Percentiles rank a stretch among this genome's conserved stretches.
phyloP scores from a whole-genome alignment of 2,329 filamentous ascomycete genomes.

The Ophiocordyceps australis region DNA sequence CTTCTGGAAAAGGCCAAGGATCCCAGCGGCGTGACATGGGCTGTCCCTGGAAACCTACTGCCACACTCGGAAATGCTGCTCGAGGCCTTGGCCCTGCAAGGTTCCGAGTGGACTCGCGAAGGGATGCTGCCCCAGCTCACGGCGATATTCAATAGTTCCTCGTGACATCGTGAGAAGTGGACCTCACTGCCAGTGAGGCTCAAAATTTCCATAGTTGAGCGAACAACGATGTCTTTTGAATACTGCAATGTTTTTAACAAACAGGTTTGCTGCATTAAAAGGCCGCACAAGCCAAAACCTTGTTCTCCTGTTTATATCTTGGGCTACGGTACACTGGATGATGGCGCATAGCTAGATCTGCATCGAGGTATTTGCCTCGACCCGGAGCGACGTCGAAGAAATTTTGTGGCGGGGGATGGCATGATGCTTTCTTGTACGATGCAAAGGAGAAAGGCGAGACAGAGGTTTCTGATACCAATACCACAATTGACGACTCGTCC shows the following conservation, averaged over 20 bases:
- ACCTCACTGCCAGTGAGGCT: too few species aligned
- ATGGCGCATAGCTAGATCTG: constrained; percentile 8
- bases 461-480: too few species aligned
- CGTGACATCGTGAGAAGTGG: too few species aligned
- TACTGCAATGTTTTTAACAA: background rate
- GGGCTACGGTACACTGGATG: constrained; percentile 3
- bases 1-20: constrained; percentile 50
- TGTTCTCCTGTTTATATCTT: constrained; percentile 1
- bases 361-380: too few species aligned
- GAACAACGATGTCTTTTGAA: background rate
- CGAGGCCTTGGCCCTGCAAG: constrained; percentile 46
- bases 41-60: constrained; percentile 41
- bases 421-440: too few species aligned
- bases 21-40: constrained; percentile 26
- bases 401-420: too few species aligned
- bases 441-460: too few species aligned
- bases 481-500: too few species aligned
- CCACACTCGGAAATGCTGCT: constrained; percentile 51
- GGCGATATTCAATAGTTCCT: constrained; percentile 24
- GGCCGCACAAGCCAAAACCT: background rate
- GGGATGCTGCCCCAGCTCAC: constrained; percentile 51
- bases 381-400: too few species aligned
- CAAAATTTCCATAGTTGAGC: too few species aligned
- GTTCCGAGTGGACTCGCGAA: constrained; percentile 42
- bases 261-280: too few species aligned